Evolutionary conservation across 306 rosid genomes (phyloP), one percentile per base, ranked within the genome.

Genomic region (Cicer chorassanicum): DNA sequence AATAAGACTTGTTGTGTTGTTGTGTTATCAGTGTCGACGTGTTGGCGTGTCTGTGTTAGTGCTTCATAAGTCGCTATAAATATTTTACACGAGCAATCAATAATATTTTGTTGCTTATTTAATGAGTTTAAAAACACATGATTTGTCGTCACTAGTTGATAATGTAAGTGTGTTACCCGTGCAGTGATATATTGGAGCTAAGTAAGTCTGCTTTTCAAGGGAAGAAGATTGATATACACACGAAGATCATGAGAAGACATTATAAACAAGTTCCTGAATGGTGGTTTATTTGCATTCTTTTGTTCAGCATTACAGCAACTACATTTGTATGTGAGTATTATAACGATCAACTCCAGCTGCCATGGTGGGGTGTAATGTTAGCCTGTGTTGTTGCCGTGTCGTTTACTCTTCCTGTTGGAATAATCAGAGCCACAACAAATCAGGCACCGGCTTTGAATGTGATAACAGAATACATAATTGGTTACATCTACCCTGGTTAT

Each of bases 311-410:
- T 48, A 71, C 73, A 0, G 86, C 78, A 0, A 82, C 87, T 67
- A 63, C 83, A 48, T 84, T 88, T 75, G 44, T 83, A 10, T 92
- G 97, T 42, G 83, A 92, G 71, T 86, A 85, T 73, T 90, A 79
- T 61, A 90, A 79, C 0, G 78, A 84, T 64, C 81, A 88, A 61
- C 92, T 92, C 48, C 97, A 92, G 68, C 50, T 92, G 65, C 89
- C 91, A 66, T 92, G 96, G 97, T 92, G 97, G 96, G 93, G 97
- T 34, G 85, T 92, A 63, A 46, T 90, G 66, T 82, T 92, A 49
- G 97, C 97, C 5, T 89, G 97, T 72, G 54, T 57, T 67, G 46
- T 92, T 44, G 93, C 92, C 48, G 13, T 90, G 8, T 60, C 81
- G 8, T 92, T 92, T 84, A 92, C 97, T 44, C 96, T 92, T 54